Base-by-base conservation (phyloP, 208 protist genomes). In the Acanthamoeba healyi region DNA sequence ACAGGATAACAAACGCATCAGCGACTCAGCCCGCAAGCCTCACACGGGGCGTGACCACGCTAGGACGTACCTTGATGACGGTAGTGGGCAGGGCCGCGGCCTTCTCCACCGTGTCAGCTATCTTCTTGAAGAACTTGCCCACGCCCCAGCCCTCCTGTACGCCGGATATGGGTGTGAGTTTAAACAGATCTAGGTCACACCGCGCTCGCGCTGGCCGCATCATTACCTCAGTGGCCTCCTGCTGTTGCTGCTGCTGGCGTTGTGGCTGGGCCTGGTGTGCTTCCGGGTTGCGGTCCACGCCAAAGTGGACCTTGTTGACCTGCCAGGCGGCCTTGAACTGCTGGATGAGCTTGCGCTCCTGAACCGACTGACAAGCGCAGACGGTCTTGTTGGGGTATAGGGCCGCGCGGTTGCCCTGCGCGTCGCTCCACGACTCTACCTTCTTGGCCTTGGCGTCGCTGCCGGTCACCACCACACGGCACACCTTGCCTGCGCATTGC, bases 71-170 rank as follows among this genome's bases (percentile, higher is more conserved):
- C 24, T 38, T 42, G 70, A 42, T 24, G 17, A 10, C 17, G 7
- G 70, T 44, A 5, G 70, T 34, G 14, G 49, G 46, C 7, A 61
- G 7, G 14, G 79, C 26, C 10, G 79, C 79, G 34, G 79, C 79
- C 40, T 54, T 87, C 19, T 54, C 40, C 14, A 87, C 79, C 9
- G 46, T 61, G 29, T 87, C 79, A 7, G 79, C 49, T 6, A 87
- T 51, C 79, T 63, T 87, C 29, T 87, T 61, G 49, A 87, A 87
- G 79, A 87, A 87, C 79, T 87, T 87, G 46, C 46, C 34, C 34
- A 87, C 46, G 49, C 79, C 79, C 79, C 79, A 87, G 26, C 79
- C 79, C 49, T 61, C 79, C 40, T 87, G n/a, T n/a, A n/a, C n/a
- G n/a, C n/a, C n/a, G n/a, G n/a, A n/a, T n/a, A n/a, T n/a, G n/a